Evolutionary conservation across 768 basidiomycete genomes (phyloP).

Genomic region (Rubroboletus satanas): DNA sequence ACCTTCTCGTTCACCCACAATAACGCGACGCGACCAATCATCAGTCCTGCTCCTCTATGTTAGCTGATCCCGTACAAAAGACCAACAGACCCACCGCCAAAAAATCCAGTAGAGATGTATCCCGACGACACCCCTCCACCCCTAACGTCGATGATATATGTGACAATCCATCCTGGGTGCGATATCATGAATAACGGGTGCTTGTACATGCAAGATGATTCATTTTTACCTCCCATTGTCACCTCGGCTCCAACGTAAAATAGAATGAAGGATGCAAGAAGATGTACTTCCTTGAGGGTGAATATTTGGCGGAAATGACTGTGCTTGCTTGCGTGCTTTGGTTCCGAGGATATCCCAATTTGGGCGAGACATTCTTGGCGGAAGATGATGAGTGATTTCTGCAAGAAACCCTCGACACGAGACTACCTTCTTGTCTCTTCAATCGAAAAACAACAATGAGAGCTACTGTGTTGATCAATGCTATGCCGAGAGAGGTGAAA

Average conservation of each 20-base stretch:
- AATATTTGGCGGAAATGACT: constrained; percentile 48
- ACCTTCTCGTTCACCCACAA: constrained; percentile 30
- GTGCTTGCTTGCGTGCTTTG: constrained; percentile 24
- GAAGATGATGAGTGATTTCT: neutral
- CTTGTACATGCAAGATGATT: neutral
- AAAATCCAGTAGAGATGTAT: constrained; percentile 45
- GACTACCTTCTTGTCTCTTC: constrained; percentile 60
- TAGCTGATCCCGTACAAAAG: neutral
- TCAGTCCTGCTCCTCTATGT: constrained; percentile 18
- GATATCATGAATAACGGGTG: neutral
- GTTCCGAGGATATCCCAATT: constrained; percentile 31
- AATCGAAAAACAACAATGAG: constrained; percentile 58
- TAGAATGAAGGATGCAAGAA: constrained; percentile 43
- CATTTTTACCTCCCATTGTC: constrained; percentile 40
- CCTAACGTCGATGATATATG: constrained; percentile 45
- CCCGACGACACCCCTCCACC: constrained; percentile 44
- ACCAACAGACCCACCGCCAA: constrained; percentile 16
- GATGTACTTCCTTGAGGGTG: constrained; percentile 38
- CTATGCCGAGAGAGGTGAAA: constrained; percentile 59
- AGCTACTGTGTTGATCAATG: constrained; percentile 48
- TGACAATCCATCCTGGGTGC: constrained; percentile 61
- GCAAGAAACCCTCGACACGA: neutral
- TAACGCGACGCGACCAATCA: constrained; percentile 28
- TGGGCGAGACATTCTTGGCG: constrained; percentile 34
- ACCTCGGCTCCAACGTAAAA: constrained; percentile 53